These are phyloP conservation scores for Phaeosphaeria sp. DNA, from an alignment of 2,329 filamentous ascomycete species.

Conservation along the genomic window DNA sequence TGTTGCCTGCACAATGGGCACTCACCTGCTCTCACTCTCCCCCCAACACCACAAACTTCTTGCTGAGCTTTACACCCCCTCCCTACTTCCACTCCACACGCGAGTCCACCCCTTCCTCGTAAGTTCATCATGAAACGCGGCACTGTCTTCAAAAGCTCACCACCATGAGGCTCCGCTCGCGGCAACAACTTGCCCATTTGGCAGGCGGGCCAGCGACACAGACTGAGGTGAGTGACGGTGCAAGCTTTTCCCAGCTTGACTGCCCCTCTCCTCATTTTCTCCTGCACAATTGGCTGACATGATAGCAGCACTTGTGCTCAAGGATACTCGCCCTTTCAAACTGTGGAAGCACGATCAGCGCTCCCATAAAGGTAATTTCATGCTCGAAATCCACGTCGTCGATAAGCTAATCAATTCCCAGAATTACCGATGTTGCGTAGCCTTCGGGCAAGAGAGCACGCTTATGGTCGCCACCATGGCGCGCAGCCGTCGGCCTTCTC, in stretches of 20 bases:
- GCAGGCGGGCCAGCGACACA: background rate
- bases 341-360: no score
- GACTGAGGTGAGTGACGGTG: background rate
- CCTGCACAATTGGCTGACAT: background rate
- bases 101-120: background rate
- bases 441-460: no score
- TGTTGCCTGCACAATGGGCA: background rate
- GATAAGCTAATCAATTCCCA: no score
- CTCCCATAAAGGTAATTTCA: no score
- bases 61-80: background rate
- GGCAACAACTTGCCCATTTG: background rate
- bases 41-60: background rate
- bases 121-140: background rate
- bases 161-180: background rate
- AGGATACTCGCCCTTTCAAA: background rate
- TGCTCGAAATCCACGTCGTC: no score
- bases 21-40: constrained; percentile 1
- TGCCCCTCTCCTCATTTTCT: background rate
- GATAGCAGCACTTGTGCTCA: background rate
- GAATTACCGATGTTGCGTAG: no score
- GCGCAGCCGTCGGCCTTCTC: no score
- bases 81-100: background rate
- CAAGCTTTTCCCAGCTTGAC: background rate
- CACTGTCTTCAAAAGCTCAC: background rate
- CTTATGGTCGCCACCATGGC: no score